Conservation (phyloP, 2,329 filamentous ascomycete species). For the Cercospora sp. region DNA sequence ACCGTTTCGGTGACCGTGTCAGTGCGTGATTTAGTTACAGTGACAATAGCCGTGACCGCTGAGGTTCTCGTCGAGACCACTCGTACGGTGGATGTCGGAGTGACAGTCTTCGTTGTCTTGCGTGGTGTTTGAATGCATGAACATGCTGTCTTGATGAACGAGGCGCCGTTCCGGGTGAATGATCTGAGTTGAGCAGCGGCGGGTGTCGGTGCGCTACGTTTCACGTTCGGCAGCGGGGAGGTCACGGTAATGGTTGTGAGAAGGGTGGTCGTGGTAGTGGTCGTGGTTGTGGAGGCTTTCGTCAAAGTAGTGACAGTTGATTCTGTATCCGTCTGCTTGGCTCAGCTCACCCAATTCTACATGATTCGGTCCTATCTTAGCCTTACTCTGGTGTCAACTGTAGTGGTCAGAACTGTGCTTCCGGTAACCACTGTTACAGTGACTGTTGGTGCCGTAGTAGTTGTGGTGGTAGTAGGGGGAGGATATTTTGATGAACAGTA, state of each 20-base stretch:
- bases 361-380: background rate
- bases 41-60: background rate
- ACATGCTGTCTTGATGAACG: background rate
- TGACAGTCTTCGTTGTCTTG: background rate
- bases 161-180: background rate
- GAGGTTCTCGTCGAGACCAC: background rate
- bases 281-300: background rate
- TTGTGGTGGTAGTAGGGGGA: background rate
- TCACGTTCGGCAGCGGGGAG: background rate
- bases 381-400: background rate
- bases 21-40: background rate
- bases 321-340: background rate
- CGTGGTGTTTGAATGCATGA: background rate
- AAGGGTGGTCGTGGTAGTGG: background rate
- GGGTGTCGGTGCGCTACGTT: background rate
- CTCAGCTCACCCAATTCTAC: background rate
- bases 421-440: background rate
- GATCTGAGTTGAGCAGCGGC: background rate
- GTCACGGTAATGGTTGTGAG: background rate
- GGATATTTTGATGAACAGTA: background rate
- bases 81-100: background rate
- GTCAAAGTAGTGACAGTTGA: background rate
- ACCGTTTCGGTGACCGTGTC: background rate
- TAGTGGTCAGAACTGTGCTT: background rate
- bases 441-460: background rate